Conservation (phyloP, 805 yeast genomes). For the Candida ovalis region DNA sequence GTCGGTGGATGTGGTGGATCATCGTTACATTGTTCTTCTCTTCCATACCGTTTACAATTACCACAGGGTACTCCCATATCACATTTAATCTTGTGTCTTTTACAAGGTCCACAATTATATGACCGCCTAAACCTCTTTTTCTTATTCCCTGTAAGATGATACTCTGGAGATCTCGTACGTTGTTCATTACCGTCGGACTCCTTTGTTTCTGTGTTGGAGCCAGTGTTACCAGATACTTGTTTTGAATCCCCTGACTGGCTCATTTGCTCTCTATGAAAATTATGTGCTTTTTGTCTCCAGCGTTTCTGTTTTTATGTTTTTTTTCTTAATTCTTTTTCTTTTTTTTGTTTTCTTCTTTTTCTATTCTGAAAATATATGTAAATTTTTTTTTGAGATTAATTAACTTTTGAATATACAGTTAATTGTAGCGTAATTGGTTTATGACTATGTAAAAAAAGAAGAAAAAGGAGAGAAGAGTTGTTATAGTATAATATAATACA, state of each 20-base stretch:
- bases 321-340: too few species aligned
- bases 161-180: neutral
- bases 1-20: slow-evolving; percentile 24
- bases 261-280: neutral
- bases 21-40: slow-evolving; percentile 10
- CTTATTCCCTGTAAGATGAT: neutral
- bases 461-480: too few species aligned
- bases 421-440: too few species aligned
- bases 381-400: too few species aligned
- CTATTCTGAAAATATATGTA: too few species aligned
- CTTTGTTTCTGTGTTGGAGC: neutral
- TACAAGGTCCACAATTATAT: slow-evolving; percentile 57
- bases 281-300: neutral
- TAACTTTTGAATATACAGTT: too few species aligned
- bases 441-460: too few species aligned
- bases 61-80: slow-evolving; percentile 31
- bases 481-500: too few species aligned
- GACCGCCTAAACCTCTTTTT: slow-evolving; percentile 42
- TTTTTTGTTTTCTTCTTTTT: too few species aligned
- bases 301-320: neutral
- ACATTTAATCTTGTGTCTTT: slow-evolving; percentile 50
- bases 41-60: slow-evolving; percentile 7
- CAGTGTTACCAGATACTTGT: neutral
- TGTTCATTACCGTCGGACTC: neutral
- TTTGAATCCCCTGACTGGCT: neutral